Base-by-base conservation (phyloP, 495 filamentous ascomycete genomes). In the Aspergillus leporis region DNA sequence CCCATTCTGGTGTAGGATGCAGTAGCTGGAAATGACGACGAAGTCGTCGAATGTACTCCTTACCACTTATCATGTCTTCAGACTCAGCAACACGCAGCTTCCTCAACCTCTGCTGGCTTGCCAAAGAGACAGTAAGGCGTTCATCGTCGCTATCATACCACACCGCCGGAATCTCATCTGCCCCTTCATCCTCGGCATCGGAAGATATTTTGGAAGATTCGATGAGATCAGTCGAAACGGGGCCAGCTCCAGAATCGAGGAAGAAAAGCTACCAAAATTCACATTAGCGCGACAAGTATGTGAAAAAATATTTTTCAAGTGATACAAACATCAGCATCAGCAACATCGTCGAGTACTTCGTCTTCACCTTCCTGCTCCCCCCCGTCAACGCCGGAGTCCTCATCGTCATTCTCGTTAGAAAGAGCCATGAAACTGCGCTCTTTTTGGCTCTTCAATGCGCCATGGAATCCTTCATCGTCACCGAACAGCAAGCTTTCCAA, bases 141-240 rank as follows among this genome's bases (percentile, higher is more conserved):
- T 98, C 94, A 65, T 98, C 94, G 64, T 98, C 94, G 72, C 92
- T 97, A 74, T 98, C 94, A 62, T 91, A 85, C 94, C 94, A 98
- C 14, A 90, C 88, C 12, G 90, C 55, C 58, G 80, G 72, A 22
- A 61, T 30, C 18, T 51, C 46, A 34, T 66, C 70, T 1, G 70
- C 64, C 12, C 74, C 69, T 23, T 69, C 66, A 21, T 72, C 65
- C 6, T 55, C 61, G 22, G 19, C 63, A n/a, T 79, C 65, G 4
- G 69, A 74, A 9, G 63, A 72, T 5, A 63, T 70, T 48, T 68
- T 64, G 4, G 67, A 63, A 7, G 69, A 65, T 47, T 70, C 62
- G 46, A 69, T 64, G 12, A 80, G 68, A 60, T 85, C 79, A 36
- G 81, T 75, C 14, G 75, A 63, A 41, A 63, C 59, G 63, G 68